Evolutionary conservation across 805 yeast genomes (phyloP).

Genomic region (Tetrapisispora iriomotensis): DNA sequence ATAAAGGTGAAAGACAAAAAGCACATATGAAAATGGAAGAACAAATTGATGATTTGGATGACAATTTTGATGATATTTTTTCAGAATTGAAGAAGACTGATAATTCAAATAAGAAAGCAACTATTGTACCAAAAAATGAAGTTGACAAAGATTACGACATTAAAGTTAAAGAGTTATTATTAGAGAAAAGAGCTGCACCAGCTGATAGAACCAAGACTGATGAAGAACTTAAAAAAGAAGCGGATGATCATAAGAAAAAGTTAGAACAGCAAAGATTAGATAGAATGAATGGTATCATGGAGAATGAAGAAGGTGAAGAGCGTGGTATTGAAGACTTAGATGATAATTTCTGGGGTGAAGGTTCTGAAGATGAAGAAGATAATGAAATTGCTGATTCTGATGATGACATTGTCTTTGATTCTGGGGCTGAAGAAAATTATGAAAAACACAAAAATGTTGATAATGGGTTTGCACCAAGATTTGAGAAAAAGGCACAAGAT

Average conservation of each 20-base stretch:
- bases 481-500: background rate
- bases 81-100: slow-evolving; percentile 31
- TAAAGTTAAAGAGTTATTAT: slow-evolving; percentile 53
- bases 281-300: slow-evolving; percentile 63
- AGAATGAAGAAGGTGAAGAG: slow-evolving; percentile 35
- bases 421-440: slow-evolving; percentile 26
- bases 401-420: slow-evolving; percentile 32
- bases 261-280: slow-evolving; percentile 58
- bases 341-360: slow-evolving; percentile 59
- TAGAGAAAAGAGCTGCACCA: slow-evolving; percentile 71
- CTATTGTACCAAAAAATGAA: slow-evolving; percentile 25
- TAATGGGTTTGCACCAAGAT: slow-evolving; percentile 1
- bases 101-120: slow-evolving; percentile 8
- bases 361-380: slow-evolving; percentile 33
- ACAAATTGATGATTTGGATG: slow-evolving; percentile 59
- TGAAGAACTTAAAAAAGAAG: slow-evolving; percentile 56
- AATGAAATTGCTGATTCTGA: slow-evolving; percentile 32
- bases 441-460: slow-evolving; percentile 11
- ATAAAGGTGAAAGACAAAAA: slow-evolving; percentile 66
- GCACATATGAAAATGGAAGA: slow-evolving; percentile 50
- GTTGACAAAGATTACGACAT: slow-evolving; percentile 47
- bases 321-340: slow-evolving; percentile 59
- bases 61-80: slow-evolving; percentile 63
- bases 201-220: slow-evolving; percentile 73
- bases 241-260: slow-evolving; percentile 47